Percentiles rank a stretch among this genome's conserved stretches.
Conservation (phyloP, 257 asterid species). For the Nicotiana paniculata region DNA sequence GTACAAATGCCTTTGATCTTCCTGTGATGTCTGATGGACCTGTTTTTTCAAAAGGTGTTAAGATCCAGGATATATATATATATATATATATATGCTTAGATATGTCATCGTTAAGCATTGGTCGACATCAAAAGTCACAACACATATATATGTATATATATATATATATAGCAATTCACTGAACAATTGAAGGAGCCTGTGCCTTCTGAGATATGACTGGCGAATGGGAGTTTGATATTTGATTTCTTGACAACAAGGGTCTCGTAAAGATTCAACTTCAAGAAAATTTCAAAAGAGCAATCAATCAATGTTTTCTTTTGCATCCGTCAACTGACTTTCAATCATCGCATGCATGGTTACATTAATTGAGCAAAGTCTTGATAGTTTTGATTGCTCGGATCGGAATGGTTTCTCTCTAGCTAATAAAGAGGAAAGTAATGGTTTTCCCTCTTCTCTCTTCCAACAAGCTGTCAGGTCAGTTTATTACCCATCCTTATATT, state of each 20-base stretch:
- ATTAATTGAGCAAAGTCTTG: slow-evolving; percentile 33
- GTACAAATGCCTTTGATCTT: slow-evolving; percentile 22
- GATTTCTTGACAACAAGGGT: slow-evolving; percentile 52
- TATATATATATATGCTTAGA: slow-evolving; percentile 22
- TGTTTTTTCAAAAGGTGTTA: slow-evolving; percentile 27
- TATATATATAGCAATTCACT: neutral
- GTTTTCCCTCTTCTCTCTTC: slow-evolving; percentile 10
- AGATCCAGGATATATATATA: slow-evolving; percentile 19
- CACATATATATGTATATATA: neutral
- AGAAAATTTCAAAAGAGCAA: slow-evolving; percentile 52
- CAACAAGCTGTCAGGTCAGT: slow-evolving; percentile 59
- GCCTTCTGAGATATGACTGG: slow-evolving; percentile 23
- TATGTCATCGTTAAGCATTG: slow-evolving; percentile 42
- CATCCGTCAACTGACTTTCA: slow-evolving; percentile 33
- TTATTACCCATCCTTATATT: neutral
- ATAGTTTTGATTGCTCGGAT: slow-evolving; percentile 26
- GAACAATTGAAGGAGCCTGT: slow-evolving; percentile 35
- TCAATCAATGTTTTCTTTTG: slow-evolving; percentile 92
- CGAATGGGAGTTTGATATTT: slow-evolving; percentile 71
- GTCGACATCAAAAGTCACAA: slow-evolving; percentile 31
- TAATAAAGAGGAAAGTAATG: slow-evolving; percentile 45
- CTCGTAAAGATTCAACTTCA: slow-evolving; percentile 49
- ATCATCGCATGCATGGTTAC: slow-evolving; percentile 25
- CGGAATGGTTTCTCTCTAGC: slow-evolving; percentile 33
- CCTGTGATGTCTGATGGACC: slow-evolving; percentile 31